Base-by-base conservation (phyloP, 257 asterid species). In the Mitragyna speciosa region DNA sequence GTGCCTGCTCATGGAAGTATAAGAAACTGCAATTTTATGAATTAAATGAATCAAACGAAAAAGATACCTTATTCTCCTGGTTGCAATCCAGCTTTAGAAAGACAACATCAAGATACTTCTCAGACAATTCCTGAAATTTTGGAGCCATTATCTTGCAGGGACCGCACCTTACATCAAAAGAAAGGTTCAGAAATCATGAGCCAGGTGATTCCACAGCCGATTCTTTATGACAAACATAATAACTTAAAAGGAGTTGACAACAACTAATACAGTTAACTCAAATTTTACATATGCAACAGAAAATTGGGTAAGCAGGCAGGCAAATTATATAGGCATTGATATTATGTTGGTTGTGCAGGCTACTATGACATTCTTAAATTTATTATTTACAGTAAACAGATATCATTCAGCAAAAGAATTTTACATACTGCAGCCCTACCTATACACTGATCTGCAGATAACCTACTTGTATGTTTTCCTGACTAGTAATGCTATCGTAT, bases 61-160 rank as follows among this genome's bases (percentile, higher is more conserved):
- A 39, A 17, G 69, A 17, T 17, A 93, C 98, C 97, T 54, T 93
- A 87, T 96, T 96, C 2, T 94, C 96, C 82, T 90, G 88, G 92
- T 91, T 93, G 92, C 99, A 96, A 84, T 96, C 99, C 74, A 96
- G 91, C 90, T 96, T 96, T 71, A 96, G 88, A 89, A 96, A 96
- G 82, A 93, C 77, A 58, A 90, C 97, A 54, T 94, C 97, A 0
- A 81, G 76, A 78, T 96, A 90, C 72, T 90, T 89, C 81, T 82
- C 79, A 0, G 99, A 91, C 82, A 96, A 80, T 45, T 86, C 73
- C 84, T 89, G 79, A 81, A 5, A 94, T 84, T 86, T 96, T 16
- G 99, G 99, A 66, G 98, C 99, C 0, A 94, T 89, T 64, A 91
- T 71, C 87, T 94, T 96, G 77, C 99, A 95, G 17, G 99, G 99